Evolutionary conservation across 2,329 filamentous ascomycete species (phyloP), one percentile per base, ranked within the genome.

Genomic region (Aspergillus neotritici): DNA sequence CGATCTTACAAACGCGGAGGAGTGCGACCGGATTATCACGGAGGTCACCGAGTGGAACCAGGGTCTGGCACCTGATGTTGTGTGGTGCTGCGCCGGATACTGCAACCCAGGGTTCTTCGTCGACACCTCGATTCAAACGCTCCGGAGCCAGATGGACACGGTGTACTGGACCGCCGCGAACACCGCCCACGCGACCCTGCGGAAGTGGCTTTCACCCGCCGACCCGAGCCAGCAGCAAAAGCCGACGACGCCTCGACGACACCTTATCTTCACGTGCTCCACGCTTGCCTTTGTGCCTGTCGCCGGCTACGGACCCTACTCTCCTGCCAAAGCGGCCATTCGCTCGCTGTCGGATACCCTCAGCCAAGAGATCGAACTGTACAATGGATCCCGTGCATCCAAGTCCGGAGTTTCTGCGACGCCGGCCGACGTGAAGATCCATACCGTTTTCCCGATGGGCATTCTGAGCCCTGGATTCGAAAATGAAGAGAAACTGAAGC

Each of bases 161-260:
- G 91, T 96, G 69, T 97, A 87, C 71, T 95, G 84, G 77, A 86
- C 87, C 37, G 82, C 83, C 25, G 84, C 84, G 32, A 93, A 94
- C 64, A 86, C 94, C 69, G 84, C 88, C 31, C 88, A 94, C 62
- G 82, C 87, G 14, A 80, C 85, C 13, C 70, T 96, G 48, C 78
- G 77, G 40, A 76, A 79, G 47, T 96, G 91, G 91, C 78, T 89
- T 34, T 66, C 64, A 11, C 61, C 69, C 5, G 43, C 62, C 36
- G 30, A 51, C 8, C 55, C 58, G 2, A 59, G 57, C 36, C 53
- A 46, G 37, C 64, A 62, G 36, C 53, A 46, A 37, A 64, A 62
- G 48, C 52, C 54, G 52, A 52, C 65, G 50, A 50, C 64, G 54
- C 55, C 61, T 28, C 60, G 58, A 12, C 79, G 84, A 42, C 91